Conservation (phyloP, 2,329 filamentous ascomycete genomes). For the Fusarium sp. region DNA sequence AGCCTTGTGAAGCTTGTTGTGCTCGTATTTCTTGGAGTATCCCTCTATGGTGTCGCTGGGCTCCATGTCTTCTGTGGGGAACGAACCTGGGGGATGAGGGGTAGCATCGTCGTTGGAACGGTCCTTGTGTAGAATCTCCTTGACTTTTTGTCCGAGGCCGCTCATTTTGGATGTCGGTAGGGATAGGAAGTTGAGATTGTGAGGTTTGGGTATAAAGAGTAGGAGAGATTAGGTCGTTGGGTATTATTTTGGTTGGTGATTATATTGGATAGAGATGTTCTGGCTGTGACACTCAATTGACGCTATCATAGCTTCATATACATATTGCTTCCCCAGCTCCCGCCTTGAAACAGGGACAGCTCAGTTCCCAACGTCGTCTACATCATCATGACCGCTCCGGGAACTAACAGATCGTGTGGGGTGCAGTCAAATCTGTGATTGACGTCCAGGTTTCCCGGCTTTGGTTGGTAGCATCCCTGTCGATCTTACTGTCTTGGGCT, state of each 20-base stretch:
- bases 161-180: constrained; percentile 10
- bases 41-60: constrained; percentile 5
- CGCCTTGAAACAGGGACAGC: constrained; percentile 5
- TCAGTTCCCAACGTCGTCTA: constrained; percentile 16
- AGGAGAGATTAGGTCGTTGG: neutral
- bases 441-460: constrained; percentile 12
- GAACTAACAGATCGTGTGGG: constrained; percentile 27
- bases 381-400: constrained; percentile 33
- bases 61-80: constrained; percentile 32
- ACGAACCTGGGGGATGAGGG: constrained; percentile 35
- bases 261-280: neutral
- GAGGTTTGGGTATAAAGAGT: neutral
- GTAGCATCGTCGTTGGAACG: constrained; percentile 14
- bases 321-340: neutral
- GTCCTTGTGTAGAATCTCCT: constrained; percentile 15
- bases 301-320: constrained; percentile 23
- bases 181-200: neutral
- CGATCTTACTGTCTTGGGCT: constrained; percentile 16
- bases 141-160: constrained; percentile 26
- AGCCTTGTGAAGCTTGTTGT: constrained; percentile 39
- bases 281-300: neutral
- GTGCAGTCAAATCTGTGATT: constrained; percentile 18
- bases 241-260: neutral
- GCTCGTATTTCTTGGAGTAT: constrained; percentile 20
- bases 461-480: constrained; percentile 10